Base-by-base conservation (phyloP, 495 filamentous ascomycete species). In the Lepidopterella palustris region DNA sequence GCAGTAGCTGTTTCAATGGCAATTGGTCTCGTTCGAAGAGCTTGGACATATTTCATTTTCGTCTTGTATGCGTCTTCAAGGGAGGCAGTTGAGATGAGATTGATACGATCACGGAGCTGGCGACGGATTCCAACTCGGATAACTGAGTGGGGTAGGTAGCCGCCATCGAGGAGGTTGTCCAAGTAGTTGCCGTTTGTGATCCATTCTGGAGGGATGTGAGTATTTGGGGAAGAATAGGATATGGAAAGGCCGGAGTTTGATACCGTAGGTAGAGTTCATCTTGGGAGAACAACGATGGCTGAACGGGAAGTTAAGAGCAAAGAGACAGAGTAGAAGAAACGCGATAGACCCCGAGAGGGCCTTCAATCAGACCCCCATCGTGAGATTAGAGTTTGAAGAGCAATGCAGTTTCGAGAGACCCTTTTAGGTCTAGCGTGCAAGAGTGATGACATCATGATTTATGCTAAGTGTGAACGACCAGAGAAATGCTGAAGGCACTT, bases 1-100 rank as follows among this genome's bases (percentile, higher is more conserved):
- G 84, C 82, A 3, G 75, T 67, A 3, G 74, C 76, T 2, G 81
- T 83, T 69, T 85, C 82, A 66, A 86, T 76, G 29, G 84, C 84
- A 40, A 87, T 84, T 5, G 82, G 80, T n/a, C 78, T 71, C 9
- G 70, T 71, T 8, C 78, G 74, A 69, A 82, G 70, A 15, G 72
- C 67, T 47, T 79, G 67, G 23, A 87, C 71, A 58, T 81, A 87
- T 49, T 70, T 66, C 80, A 82, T 81, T 68, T 87, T 87, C 49
- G 71, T 70, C 57, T 68, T 71, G 57, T 79, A 79, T 20, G 72
- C 70, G 39, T 74, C 72, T 21, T 70, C 70, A 4, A 81, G 71
- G 53, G 75, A 75, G 5, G 75, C 73, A 3, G 73, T 66, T 20
- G 70, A 67, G 58, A 85, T 81, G 28, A 69, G 72, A 28, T 64